Conservation (phyloP, 352 stramenopile genomes). For the Pythium graminicola region DNA sequence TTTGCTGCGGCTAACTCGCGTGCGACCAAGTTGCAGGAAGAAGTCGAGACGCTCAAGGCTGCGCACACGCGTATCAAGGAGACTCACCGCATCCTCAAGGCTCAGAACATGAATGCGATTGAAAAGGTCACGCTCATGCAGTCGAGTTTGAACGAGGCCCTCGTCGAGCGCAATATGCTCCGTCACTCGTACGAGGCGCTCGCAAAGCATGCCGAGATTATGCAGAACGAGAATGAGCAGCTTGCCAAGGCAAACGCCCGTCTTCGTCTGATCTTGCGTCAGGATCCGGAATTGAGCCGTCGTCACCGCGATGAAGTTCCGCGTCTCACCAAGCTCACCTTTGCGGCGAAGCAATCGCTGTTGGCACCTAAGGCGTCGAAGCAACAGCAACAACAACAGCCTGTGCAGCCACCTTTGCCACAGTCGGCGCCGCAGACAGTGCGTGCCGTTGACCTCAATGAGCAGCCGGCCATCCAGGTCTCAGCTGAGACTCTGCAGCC, state of each 20-base stretch:
- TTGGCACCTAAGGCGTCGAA: constrained; percentile 37
- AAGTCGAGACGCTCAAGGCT: constrained; percentile 72
- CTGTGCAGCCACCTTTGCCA: constrained; percentile 5
- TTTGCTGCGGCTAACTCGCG: constrained; percentile 82
- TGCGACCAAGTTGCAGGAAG: constrained; percentile 79
- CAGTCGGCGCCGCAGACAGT: constrained; percentile 13
- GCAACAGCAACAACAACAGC: constrained; percentile 24
- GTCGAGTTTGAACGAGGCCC: constrained; percentile 55
- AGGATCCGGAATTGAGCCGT: constrained; percentile 78
- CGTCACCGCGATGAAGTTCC: constrained; percentile 82
- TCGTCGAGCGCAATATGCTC: constrained; percentile 65
- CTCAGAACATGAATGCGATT: constrained; percentile 70
- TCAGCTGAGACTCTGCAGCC: constrained; percentile 36
- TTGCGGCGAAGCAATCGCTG: constrained; percentile 57
- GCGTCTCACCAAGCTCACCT: constrained; percentile 71
- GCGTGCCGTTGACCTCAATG: constrained; percentile 18
- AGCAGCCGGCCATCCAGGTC: constrained; percentile 21
- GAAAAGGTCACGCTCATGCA: constrained; percentile 82
- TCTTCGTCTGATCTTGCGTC: constrained; percentile 72
- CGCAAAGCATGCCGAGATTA: constrained; percentile 64
- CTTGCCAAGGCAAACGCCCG: constrained; percentile 80
- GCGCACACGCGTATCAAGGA: constrained; percentile 78
- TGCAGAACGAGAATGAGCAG: constrained; percentile 79
- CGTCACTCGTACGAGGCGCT: constrained; percentile 67
- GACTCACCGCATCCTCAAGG: constrained; percentile 76